A percentile compares a stretch with the other conserved stretches of the same genome.
These are phyloP conservation scores for Pichia manshurica DNA, from an alignment of 805 yeast genomes.

Conservation along the genomic window DNA sequence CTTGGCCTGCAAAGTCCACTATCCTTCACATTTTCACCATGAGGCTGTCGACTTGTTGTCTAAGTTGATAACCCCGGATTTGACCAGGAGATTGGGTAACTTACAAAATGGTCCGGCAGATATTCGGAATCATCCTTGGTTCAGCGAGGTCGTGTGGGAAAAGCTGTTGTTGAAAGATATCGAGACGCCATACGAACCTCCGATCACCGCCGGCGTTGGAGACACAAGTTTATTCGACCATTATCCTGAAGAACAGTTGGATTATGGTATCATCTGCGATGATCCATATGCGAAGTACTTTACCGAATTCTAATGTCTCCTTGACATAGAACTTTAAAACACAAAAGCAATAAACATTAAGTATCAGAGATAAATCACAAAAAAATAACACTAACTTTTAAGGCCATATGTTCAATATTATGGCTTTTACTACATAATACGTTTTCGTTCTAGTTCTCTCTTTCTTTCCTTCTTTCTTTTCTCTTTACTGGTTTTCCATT, in stretches of 20 bases:
- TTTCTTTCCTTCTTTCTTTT: neutral
- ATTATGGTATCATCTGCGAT: constrained; percentile 71
- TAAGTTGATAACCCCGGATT: constrained; percentile 48
- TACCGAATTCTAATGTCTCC: constrained; percentile 22
- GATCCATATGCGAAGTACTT: constrained; percentile 32
- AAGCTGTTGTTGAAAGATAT: constrained; percentile 49
- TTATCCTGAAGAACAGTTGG: constrained; percentile 74
- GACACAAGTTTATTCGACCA: constrained; percentile 60
- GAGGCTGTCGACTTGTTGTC: constrained; percentile 47
- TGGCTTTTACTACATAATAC: too few species aligned
- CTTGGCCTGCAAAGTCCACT: constrained; percentile 46
- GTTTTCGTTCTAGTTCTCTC: too few species aligned
- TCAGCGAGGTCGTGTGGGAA: constrained; percentile 57
- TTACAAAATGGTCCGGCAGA: constrained; percentile 53
- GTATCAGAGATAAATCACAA: too few species aligned
- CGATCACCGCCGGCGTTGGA: constrained; percentile 59
- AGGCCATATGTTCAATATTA: too few species aligned
- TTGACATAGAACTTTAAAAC: neutral
- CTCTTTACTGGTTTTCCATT: neutral
- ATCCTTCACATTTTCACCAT: constrained; percentile 49
- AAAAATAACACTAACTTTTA: too few species aligned
- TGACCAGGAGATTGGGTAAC: constrained; percentile 52
- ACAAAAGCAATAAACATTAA: too few species aligned
- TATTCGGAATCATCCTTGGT: constrained; percentile 54
- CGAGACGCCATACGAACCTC: constrained; percentile 61